phyloP scores from a whole-genome alignment of 495 filamentous ascomycete genomes.

The Hyaloscypha finlandica region DNA sequence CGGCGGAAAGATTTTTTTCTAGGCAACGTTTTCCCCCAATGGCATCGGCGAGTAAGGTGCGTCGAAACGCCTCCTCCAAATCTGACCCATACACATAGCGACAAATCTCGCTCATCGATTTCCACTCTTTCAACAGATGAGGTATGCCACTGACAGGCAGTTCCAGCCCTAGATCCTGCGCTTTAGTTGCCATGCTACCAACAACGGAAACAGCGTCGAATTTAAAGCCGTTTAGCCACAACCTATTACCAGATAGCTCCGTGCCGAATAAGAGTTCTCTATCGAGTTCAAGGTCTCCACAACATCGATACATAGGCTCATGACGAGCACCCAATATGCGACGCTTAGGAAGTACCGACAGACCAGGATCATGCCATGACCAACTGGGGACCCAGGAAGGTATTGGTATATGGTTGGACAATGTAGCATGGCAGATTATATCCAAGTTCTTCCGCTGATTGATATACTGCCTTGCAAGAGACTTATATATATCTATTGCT shows the following conservation, averaged over 20 bases:
- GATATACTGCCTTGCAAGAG: constrained; percentile 20
- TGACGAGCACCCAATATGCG: not conserved
- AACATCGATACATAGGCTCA: not conserved
- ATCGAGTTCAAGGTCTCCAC: not conserved
- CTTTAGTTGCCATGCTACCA: not conserved
- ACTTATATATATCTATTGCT: constrained; percentile 2
- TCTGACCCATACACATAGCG: not conserved
- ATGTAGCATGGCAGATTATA: not conserved
- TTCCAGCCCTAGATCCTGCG: not conserved
- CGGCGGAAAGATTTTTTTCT: not conserved
- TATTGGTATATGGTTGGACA: constrained; percentile 5
- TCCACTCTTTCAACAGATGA: not conserved
- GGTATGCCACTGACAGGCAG: not conserved
- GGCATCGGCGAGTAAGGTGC: not conserved
- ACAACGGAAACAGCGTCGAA: not conserved
- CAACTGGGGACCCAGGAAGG: constrained; percentile 36
- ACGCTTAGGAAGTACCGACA: not conserved
- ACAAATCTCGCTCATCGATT: not conserved
- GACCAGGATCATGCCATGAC: not conserved
- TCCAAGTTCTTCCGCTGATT: not conserved
- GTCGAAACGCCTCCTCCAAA: not conserved
- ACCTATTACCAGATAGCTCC: not conserved
- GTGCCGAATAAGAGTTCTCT: not conserved
- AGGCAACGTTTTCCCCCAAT: not conserved
- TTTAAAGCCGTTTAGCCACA: not conserved